Base-by-base conservation (phyloP, 345 rosid genomes). In the Sonneratia alba region DNA sequence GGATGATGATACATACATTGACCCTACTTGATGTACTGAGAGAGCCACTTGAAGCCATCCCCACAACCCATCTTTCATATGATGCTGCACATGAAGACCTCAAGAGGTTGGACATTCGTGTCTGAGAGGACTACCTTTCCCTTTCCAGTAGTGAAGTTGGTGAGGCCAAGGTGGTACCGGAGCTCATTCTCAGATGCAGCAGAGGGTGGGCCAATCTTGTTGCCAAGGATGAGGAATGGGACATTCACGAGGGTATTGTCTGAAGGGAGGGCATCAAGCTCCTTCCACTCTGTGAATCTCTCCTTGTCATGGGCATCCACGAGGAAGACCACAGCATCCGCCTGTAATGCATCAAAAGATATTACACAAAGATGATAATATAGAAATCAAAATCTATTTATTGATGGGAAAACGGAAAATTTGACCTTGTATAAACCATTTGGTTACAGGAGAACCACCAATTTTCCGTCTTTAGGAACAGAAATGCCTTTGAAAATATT, bases 1-100 rank as follows among this genome's bases (percentile, higher is more conserved):
- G 45, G 45, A 42, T 42, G 10, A 9, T 42, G 45, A 42, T 2
- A 42, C 45, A 42, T 42, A 42, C 10, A 42, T 42, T 42, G 6
- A 42, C 45, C 45, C 45, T 42, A 42, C 79, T 91, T 88, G 82
- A 90, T 88, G 82, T 90, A 90, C 48, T 88, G 93, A 59, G 96
- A 88, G 27, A 88, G 70, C 96, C 96, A 90, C 81, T 83, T 90
- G 80, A 90, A 90, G 74, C 92, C 96, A 71, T 90, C 89, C 1
- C 96, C 90, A 32, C 88, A 90, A 22, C 96, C 96, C 92, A 90
- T 90, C 81, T 88, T 88, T 61, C 96, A 85, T 6, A 90, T 93
- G 36, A 90, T 88, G 76, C 93, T 90, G 82, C 96, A 90, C 96
- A 90, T 90, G 75, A 88, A 90, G 49, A 90, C 96, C 80, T 90